Base-by-base conservation (phyloP, 2,329 filamentous ascomycete species). In the Cryphonectria parasitica region DNA sequence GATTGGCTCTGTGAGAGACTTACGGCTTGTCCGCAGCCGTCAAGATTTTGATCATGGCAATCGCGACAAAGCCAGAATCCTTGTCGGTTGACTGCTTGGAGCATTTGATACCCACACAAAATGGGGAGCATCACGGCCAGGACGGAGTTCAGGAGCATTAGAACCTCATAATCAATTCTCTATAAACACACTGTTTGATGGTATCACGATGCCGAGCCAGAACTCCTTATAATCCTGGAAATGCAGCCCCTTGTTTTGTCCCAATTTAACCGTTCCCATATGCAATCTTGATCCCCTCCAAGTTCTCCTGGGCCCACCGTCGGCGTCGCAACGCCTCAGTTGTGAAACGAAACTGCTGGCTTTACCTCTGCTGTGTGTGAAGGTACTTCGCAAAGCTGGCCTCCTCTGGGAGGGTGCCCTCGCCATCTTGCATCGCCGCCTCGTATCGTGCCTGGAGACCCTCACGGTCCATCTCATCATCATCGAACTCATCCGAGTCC, bases 371-470 rank as follows among this genome's bases (percentile, higher is more conserved):
- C 73, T 87, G 85, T 22, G 80, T 79, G 75, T 88, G 82, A 28
- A 89, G 77, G 73, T 86, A 90, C 78, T 90, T 89, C 52, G 87
- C 87, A 76, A 89, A 90, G 75, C 88, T 89, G n/a, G 87, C 87
- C 62, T 89, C 86, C 7, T 85, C 83, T 75, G 83, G 80, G 64
- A 84, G 79, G 0, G 83, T 84, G 62, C 88, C 84, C 25, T 81
- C 82, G 28, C 88, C 87, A 11, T 89, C 87, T 52, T 86, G 84
- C 76, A 97, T 83, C 0, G 94, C 93, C 60, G 92, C 87, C 78
- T 92, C 87, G 78, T 98, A 98, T 74, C 94, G 86, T 65, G 89
- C 84, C 77, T 92, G 89, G 63, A 97, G 84, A 2, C 92, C 90
- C 72, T 91, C 87, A 72, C 88, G 86, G 73, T 89, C 86, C 34